Evolutionary conservation across 257 asterid genomes (phyloP), one percentile per base, ranked within the genome.

Genomic region (Plantago ovata): DNA sequence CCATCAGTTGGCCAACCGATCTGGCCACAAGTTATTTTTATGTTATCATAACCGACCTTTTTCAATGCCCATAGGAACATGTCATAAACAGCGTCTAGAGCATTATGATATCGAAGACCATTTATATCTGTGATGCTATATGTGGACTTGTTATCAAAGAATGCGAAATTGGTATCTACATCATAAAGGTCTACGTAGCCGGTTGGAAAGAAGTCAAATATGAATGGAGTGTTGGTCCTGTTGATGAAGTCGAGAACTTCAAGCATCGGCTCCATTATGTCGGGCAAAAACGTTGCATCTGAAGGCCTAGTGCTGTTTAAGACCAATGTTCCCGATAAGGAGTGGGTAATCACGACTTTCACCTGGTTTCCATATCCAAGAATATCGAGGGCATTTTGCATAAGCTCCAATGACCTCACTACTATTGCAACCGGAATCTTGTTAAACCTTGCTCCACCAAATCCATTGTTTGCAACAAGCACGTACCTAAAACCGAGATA

Each of bases 1-100:
- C 83, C 86, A 53, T 80, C 81, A 0, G 83, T 80, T 3, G 86
- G 86, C 86, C 86, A 80, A 3, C 86, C 86, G 0, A 76, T 73
- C 58, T 80, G 81, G 50, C 86, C 83, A 2, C 76, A 56, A 10
- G 68, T 46, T 54, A 80, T 62, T 63, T 71, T 76, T 40, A 73
- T 71, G 53, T 73, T 69, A 13, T 82, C 79, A 42, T 73, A 76
- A 3, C 86, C 86, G 28, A 75, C 69, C 63, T 69, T 76, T 15
- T 23, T 69, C 28, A 80, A 40, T 39, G 86, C 45, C 70, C 69
- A 63, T 11, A 76, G 76, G n/a, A 80, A 75, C 1, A 77, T 76
- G 42, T 80, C 83, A 5, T 65, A 65, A 64, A 76, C 76, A 12
- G 83, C 86, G 60, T 79, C 86, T 55, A 79, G 74, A 65, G 76